A percentile compares a stretch with the other conserved stretches of the same genome.
phyloP scores from a whole-genome alignment of 805 yeast genomes.

The Candida koratica region DNA sequence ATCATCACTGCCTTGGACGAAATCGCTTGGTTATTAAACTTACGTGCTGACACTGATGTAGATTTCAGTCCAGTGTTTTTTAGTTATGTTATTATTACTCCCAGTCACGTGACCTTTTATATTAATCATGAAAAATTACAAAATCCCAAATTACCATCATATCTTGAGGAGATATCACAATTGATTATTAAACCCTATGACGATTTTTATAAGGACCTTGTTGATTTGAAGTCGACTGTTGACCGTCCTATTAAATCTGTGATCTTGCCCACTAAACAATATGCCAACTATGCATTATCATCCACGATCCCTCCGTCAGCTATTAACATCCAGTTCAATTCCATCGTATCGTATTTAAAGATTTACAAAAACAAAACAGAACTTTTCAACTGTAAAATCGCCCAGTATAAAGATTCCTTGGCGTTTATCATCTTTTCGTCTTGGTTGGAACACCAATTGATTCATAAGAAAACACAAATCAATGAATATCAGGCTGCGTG shows the following conservation, averaged over 20 bases:
- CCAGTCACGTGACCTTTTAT: slow-evolving; percentile 45
- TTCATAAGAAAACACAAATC: slow-evolving; percentile 37
- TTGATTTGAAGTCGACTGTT: slow-evolving; percentile 21
- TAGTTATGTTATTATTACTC: slow-evolving; percentile 47
- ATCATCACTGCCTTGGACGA: slow-evolving; percentile 69
- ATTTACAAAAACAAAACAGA: slow-evolving; percentile 74
- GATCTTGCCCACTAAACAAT: slow-evolving; percentile 30
- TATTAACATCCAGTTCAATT: slow-evolving; percentile 27
- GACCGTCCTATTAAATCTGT: slow-evolving; percentile 17
- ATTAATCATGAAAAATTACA: slow-evolving; percentile 45
- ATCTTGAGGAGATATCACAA: slow-evolving; percentile 24
- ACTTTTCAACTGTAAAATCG: slow-evolving; percentile 61
- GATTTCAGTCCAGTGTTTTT: slow-evolving; percentile 85
- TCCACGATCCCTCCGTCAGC: slow-evolving; percentile 27
- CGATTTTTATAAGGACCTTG: slow-evolving; percentile 56
- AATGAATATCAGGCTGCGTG: slow-evolving; percentile 66
- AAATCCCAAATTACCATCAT: slow-evolving; percentile 18
- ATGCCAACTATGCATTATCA: slow-evolving; percentile 30
- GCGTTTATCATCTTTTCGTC: slow-evolving; percentile 71
- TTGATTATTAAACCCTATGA: slow-evolving; percentile 49
- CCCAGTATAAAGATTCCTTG: slow-evolving; percentile 82
- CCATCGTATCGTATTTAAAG: slow-evolving; percentile 50
- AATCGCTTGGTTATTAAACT: slow-evolving; percentile 74
- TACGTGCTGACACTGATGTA: slow-evolving; percentile 71
- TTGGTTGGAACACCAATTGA: slow-evolving; percentile 67